Evolutionary conservation across 2,329 filamentous ascomycete species (phyloP), one percentile per base, ranked within the genome.

Genomic region (Dactylella cylindrospora): DNA sequence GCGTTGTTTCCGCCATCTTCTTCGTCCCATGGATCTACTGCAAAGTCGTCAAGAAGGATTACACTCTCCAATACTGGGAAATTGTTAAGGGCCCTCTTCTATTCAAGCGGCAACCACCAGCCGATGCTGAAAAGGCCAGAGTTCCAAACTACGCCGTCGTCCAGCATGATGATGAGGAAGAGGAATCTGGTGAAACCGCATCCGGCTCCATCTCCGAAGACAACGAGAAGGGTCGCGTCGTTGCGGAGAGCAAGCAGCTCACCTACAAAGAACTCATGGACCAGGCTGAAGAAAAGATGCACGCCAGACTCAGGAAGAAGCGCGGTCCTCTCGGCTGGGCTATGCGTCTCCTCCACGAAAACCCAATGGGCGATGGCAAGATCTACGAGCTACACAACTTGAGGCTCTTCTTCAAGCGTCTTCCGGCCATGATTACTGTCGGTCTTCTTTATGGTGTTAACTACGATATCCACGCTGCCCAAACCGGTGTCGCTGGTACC

Each of bases 81-180:
- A 73, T 83, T 52, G 66, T 76, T 59, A 70, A 76, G 12, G 81
- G 81, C 0, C 80, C 78, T 20, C 70, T 82, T 0, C 75, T 83
- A 5, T 76, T 80, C 43, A 69, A 67, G 40, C 74, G 72, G 17
- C 71, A 70, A n/a, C 71, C 71, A 41, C 70, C 71, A 22, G 67
- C 70, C 15, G 70, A 72, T 15, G 67, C 74, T 0, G 78, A 83
- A 49, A 66, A 70, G 13, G 81, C 81, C 67, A 72, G 74, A 3
- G 82, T 90, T 8, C 86, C 85, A 71, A 79, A 90, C 76, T 91
- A 90, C 70, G 84, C 85, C 38, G 86, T 90, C 32, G 75, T 90
- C 20, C 86, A 90, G 72, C 76, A 88, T 2, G 78, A 80, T 0
- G 73, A 79, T 0, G 79, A 81, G 1, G 74, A 77, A 2, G 69